These are phyloP conservation scores for Laguncularia racemosa DNA, from an alignment of 345 rosid species.

Conservation along the genomic window DNA sequence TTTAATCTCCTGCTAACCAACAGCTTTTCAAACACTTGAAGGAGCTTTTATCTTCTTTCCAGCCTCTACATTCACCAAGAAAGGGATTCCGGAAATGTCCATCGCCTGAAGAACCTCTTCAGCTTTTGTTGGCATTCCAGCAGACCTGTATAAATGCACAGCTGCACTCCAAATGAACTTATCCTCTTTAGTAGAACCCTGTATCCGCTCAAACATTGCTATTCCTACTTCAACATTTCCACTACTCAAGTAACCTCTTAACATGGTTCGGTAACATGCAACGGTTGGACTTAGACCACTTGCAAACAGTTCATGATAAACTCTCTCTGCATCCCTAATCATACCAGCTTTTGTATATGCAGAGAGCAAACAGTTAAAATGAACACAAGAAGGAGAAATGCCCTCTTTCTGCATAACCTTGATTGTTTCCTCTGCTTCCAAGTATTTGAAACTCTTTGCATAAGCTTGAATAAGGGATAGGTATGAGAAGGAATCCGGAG, in stretches of 20 bases:
- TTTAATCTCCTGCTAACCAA: no score
- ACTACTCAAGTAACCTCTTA: constrained; percentile 52
- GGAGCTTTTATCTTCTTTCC: constrained; percentile 19
- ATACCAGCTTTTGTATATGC: constrained; percentile 51
- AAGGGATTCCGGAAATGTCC: constrained; percentile 19
- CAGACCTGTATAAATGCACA: constrained; percentile 45
- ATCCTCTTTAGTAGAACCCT: constrained; percentile 31
- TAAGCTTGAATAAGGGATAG: constrained; percentile 56
- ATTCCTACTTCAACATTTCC: constrained; percentile 51
- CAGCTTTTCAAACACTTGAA: background rate
- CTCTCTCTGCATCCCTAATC: constrained; percentile 51
- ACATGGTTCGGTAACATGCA: constrained; percentile 42
- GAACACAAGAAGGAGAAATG: constrained; percentile 37
- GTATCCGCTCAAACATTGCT: constrained; percentile 40
- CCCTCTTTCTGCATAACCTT: constrained; percentile 43
- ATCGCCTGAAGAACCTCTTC: constrained; percentile 25
- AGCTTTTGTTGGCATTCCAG: constrained; percentile 33
- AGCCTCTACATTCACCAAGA: constrained; percentile 25
- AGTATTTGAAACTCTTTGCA: constrained; percentile 33
- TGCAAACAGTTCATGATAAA: constrained; percentile 28
- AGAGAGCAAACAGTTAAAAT: constrained; percentile 44
- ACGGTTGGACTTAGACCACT: constrained; percentile 42
- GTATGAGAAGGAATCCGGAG: constrained; percentile 42
- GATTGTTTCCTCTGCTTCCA: constrained; percentile 55
- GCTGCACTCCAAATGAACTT: constrained; percentile 47